Evolutionary conservation across 2,329 filamentous ascomycete species (phyloP), one percentile per base, ranked within the genome.

Genomic region (Elsinoe perseae): DNA sequence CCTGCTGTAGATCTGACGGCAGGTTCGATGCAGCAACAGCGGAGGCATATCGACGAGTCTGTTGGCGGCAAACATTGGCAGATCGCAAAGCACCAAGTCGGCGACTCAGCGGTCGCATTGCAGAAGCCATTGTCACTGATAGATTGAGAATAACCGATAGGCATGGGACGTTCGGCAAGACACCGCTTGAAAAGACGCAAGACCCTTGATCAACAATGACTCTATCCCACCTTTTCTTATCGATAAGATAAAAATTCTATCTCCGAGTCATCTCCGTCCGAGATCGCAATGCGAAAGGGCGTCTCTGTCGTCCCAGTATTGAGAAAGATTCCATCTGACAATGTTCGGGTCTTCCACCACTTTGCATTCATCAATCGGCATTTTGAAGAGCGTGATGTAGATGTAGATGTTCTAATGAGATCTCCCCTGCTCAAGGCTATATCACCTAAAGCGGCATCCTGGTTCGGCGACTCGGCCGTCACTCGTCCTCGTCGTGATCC

Each of bases 11-110:
- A 60, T 68, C 65, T 48, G 68, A 64, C 20, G 72, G 72, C 56
- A 75, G 66, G 61, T 66, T 74, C 21, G 72, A 74, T 34, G 69
- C 68, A 44, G 69, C 67, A 42, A 71, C 69, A 18, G 69, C 66
- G 18, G 72, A 71, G 32, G 72, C 70, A 68, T 70, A 72, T 20
- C 57, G 56, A 28, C 63, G 60, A 28, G 16, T 36, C 25, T 56
- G 53, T 10, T 36, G 28, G 14, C 28, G 27, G 25, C 40, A 48
- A 14, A 44, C 27, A 40, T 48, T 56, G 53, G 25, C 14, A 32
- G 42, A 7, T 44, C 40, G 40, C 25, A 44, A 16, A 6, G 34
- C 40, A 4, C 23, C 53, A 6, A 56, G 40, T n/a, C 53, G 53
- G 12, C 53, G 53, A 48, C 53, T 46, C 14, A 56, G 18, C n/a